A percentile compares a stretch with the other conserved stretches of the same genome.
phyloP scores from a whole-genome alignment of 257 asterid species.

The Voacanga thouarsii region DNA sequence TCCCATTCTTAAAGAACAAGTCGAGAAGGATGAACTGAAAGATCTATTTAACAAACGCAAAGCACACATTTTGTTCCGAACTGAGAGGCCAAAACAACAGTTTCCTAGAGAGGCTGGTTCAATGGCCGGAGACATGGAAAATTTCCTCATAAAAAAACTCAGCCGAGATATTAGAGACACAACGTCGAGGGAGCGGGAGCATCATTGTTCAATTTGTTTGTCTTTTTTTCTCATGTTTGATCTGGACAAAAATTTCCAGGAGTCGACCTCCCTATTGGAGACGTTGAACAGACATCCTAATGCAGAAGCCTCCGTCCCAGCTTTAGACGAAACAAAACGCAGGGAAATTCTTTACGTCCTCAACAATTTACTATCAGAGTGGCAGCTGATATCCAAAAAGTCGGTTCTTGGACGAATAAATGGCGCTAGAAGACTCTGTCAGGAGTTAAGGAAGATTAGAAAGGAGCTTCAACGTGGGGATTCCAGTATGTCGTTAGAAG shows the following conservation, averaged over 20 bases:
- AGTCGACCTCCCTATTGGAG: not conserved
- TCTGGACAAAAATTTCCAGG: slow-evolving; percentile 12
- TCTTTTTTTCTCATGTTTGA: not conserved
- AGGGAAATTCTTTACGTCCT: slow-evolving; percentile 38
- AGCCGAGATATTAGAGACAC: slow-evolving; percentile 2
- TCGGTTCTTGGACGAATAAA: slow-evolving; percentile 2
- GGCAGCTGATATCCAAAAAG: slow-evolving; percentile 23
- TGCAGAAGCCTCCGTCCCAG: not conserved
- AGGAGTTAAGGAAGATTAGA: slow-evolving; percentile 19
- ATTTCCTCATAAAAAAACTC: slow-evolving; percentile 23
- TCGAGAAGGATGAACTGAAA: no score
- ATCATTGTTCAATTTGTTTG: no score
- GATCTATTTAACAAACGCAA: no score
- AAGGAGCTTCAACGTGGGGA: slow-evolving; percentile 18
- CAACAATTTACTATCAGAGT: slow-evolving; percentile 32
- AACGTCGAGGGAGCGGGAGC: not conserved
- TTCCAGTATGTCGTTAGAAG: not conserved
- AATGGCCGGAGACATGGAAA: slow-evolving; percentile 30
- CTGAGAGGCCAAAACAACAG: not conserved
- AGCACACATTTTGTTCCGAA: not conserved
- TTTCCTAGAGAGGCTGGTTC: no score
- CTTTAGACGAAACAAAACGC: not conserved
- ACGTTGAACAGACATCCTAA: not conserved
- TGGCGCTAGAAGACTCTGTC: slow-evolving; percentile 7
- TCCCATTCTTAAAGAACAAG: no score